These are phyloP conservation scores for Nymphaea colorata DNA, from an alignment of 164 flowering plant genomes.

Conservation along the genomic window DNA sequence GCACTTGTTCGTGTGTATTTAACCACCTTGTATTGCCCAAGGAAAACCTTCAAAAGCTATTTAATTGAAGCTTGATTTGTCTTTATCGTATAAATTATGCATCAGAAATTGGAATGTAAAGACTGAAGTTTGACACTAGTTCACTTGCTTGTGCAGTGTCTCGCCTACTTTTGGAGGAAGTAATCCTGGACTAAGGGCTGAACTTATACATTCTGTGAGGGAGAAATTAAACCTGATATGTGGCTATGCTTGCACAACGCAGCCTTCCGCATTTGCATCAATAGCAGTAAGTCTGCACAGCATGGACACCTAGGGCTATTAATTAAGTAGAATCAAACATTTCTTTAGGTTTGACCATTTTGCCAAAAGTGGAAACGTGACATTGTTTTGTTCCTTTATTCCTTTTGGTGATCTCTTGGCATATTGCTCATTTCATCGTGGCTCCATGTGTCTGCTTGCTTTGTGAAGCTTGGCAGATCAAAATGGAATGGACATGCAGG, in stretches of 20 bases:
- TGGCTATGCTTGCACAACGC: conserved; percentile 47
- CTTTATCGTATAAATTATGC: too few species aligned
- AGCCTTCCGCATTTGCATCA: conserved; percentile 83
- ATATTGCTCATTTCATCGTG: neutral
- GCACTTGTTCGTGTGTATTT: too few species aligned
- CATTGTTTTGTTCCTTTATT: neutral
- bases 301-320: neutral
- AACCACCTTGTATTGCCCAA: too few species aligned
- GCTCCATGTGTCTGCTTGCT: neutral
- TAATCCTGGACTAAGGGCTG: conserved; percentile 80
- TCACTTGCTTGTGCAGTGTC: conserved; percentile 22
- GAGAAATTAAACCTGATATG: conserved; percentile 66
- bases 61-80: too few species aligned
- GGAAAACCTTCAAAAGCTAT: too few species aligned
- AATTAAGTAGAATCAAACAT: neutral
- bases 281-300: conserved; percentile 46
- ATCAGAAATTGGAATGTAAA: too few species aligned
- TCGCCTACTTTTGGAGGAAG: conserved; percentile 94
- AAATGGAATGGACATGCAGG: conserved; percentile 98
- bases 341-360: neutral
- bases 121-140: neutral
- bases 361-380: too few species aligned
- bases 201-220: conserved; percentile 67
- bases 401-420: neutral
- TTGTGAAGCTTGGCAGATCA: conserved; percentile 74